Conservation (phyloP, 768 basidiomycete species). For the Lentinula sp. region DNA sequence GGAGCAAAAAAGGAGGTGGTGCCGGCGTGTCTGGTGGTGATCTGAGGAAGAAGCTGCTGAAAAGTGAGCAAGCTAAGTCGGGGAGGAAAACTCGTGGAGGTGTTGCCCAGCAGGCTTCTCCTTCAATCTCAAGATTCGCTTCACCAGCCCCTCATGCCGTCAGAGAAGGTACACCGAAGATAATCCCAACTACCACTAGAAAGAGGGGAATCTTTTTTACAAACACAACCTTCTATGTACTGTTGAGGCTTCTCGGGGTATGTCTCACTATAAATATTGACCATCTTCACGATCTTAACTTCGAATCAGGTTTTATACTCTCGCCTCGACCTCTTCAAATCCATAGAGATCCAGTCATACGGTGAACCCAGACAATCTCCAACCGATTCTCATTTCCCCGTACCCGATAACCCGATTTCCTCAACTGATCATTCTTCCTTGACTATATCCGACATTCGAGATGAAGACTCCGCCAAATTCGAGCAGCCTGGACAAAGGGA, state of each 20-base stretch:
- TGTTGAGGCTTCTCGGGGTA: slow-evolving; percentile 85
- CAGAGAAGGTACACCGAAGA: slow-evolving; percentile 24
- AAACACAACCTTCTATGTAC: slow-evolving; percentile 83
- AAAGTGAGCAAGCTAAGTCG: slow-evolving; percentile 78
- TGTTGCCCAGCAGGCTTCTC: slow-evolving; percentile 33
- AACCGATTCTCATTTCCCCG: slow-evolving; percentile 12
- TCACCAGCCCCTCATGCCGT: slow-evolving; percentile 45
- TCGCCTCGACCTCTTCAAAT: slow-evolving; percentile 75
- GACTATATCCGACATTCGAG: neutral
- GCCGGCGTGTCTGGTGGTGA: slow-evolving; percentile 42
- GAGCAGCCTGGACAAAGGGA: neutral
- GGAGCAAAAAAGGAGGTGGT: slow-evolving; percentile 17
- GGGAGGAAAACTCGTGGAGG: slow-evolving; percentile 52
- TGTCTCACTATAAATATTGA: slow-evolving; percentile 15
- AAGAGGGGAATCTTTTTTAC: slow-evolving; percentile 71
- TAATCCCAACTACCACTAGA: slow-evolving; percentile 17
- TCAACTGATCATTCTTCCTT: neutral
- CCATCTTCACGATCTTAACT: slow-evolving; percentile 5
- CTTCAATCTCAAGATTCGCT: slow-evolving; percentile 52
- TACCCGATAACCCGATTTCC: slow-evolving; percentile 9
- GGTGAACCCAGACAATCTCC: slow-evolving; percentile 29
- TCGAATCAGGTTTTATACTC: slow-evolving; percentile 67
- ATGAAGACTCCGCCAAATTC: neutral
- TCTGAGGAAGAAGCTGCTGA: slow-evolving; percentile 72
- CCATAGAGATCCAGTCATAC: slow-evolving; percentile 31